Base-by-base conservation (phyloP, 78 protist genomes). In the Dictyostelium citrinum region DNA sequence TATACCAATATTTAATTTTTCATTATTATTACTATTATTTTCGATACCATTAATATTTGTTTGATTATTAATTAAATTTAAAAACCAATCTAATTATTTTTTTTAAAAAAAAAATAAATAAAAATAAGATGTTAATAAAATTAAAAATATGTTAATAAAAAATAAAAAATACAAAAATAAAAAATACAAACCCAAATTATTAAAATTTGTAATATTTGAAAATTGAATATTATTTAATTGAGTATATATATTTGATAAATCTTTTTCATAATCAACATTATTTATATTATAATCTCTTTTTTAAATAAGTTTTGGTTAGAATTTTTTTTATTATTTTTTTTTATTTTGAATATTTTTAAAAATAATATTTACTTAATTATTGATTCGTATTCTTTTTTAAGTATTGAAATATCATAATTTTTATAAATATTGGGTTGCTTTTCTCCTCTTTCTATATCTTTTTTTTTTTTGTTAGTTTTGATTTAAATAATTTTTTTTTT, bases 361-460 rank as follows among this genome's bases (percentile, higher is more conserved):
- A 14, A 20, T 5, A 55, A 55, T 20, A 20, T 20, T 71, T 84
- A 84, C 91, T 55, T 84, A 60, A 88, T 31, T 41, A 88, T 75
- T 60, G 64, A 43, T 43, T 88, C 93, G 68, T 88, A 88, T 88
- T 88, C 93, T 49, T 78, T 60, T 88, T 74, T 55, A 31, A 88
- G 49, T 46, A 60, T 39, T 9, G 70, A 77, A 17, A 88, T 46
- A 68, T 88, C 93, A 46, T 75, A 75, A 41, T 75, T 75, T 45
- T 83, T 70, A 75, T 60, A 76, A 61, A 31, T 17, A 84, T 75
- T 71, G 16, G 20, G 64, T 55, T 55, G 64, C 20, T 55, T 55
- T 55, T 55, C 64, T 55, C 64, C 64, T 55, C 27, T 55, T 55
- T 55, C 27, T 55, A 55, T 20, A 20, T 20, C 64, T 55, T 14